A percentile compares a stretch with the other conserved stretches of the same genome.
Conservation (phyloP, 352 stramenopile genomes). For the Pythium volutum region DNA sequence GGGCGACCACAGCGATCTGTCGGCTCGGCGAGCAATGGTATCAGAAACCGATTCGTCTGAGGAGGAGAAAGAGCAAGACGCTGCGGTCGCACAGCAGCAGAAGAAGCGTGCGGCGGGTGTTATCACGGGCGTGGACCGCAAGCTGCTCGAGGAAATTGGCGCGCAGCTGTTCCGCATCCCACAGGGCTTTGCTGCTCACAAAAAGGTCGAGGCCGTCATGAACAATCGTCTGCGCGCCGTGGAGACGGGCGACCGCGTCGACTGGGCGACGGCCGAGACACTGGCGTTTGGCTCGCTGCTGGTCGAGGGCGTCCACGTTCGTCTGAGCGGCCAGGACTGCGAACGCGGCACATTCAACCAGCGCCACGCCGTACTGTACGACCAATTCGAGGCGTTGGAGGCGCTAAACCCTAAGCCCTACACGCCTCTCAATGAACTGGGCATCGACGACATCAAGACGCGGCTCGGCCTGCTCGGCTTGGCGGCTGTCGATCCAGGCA, state of each 20-base stretch:
- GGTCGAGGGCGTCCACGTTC: conserved; percentile 81
- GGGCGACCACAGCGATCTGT: neutral
- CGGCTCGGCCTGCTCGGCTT: conserved; percentile 38
- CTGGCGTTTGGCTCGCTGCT: conserved; percentile 84
- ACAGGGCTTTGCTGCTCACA: conserved; percentile 78
- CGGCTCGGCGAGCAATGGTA: neutral
- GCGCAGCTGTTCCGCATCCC: conserved; percentile 77
- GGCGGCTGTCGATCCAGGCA: conserved; percentile 38
- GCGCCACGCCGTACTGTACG: conserved; percentile 85
- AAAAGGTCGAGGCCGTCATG: conserved; percentile 86
- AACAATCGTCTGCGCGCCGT: conserved; percentile 78
- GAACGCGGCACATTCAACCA: conserved; percentile 90
- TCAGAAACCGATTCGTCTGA: neutral
- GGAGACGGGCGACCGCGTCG: conserved; percentile 63
- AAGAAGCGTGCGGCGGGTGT: neutral
- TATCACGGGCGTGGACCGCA: conserved; percentile 67
- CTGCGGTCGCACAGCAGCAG: neutral
- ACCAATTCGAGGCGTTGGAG: conserved; percentile 78
- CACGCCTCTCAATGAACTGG: conserved; percentile 91
- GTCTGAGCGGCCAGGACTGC: conserved; percentile 86
- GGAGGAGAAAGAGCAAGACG: neutral
- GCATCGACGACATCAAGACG: conserved; percentile 40
- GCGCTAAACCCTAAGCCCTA: conserved; percentile 89
- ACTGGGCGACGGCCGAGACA: conserved; percentile 88
- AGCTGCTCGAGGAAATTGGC: conserved; percentile 73